A percentile compares a stretch with the other conserved stretches of the same genome.
Evolutionary conservation across 2,329 filamentous ascomycete species (phyloP).

Genomic region (Colletotrichum tropicale): DNA sequence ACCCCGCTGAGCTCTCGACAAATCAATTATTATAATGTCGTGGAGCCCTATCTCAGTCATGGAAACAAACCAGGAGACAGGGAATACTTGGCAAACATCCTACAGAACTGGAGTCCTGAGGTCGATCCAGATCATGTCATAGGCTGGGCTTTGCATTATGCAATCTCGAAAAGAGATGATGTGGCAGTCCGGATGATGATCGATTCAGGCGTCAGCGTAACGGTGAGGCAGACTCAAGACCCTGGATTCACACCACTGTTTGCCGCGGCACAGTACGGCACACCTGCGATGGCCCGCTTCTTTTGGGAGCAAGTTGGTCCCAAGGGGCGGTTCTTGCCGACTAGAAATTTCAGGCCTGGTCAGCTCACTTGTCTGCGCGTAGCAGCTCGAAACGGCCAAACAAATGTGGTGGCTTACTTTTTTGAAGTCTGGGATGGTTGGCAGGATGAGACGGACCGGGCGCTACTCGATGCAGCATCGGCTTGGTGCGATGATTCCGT

Average conservation of each 20-base stretch:
- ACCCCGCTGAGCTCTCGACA: background rate
- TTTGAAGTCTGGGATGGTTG: background rate
- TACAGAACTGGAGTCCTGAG: background rate
- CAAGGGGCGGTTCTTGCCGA: background rate
- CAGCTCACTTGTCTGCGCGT: background rate
- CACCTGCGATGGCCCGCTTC: conserved; percentile 23
- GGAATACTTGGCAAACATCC: background rate
- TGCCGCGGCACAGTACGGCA: background rate
- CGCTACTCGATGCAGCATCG: background rate
- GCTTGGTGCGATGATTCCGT: background rate
- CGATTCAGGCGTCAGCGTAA: background rate
- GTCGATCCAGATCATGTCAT: background rate
- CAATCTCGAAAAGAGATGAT: background rate
- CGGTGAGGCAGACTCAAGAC: background rate
- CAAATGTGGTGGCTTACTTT: background rate
- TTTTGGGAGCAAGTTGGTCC: conserved; percentile 24
- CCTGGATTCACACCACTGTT: background rate
- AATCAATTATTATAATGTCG: background rate
- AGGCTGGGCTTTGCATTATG: background rate
- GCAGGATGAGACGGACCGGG: background rate
- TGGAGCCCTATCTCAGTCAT: background rate
- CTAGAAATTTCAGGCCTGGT: background rate
- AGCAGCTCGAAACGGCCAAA: background rate
- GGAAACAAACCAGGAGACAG: background rate
- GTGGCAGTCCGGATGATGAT: background rate